Base-by-base conservation (phyloP, 768 basidiomycete genomes). In the Calocybe gangraenosa region DNA sequence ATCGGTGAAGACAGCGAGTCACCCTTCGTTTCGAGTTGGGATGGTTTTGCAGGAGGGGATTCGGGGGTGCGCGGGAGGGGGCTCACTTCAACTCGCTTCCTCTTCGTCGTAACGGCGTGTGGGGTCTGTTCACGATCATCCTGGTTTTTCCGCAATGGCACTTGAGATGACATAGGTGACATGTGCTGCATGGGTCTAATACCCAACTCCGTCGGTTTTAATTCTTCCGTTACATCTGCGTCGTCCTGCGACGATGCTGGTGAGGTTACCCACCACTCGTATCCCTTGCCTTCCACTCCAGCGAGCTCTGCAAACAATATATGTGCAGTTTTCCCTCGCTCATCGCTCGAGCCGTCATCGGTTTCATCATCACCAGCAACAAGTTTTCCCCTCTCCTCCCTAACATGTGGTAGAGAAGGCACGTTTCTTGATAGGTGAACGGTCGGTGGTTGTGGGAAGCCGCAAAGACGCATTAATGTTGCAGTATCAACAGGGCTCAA, bases 241-340 rank as follows among this genome's bases (percentile, higher is more conserved):
- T 11, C 38, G 5, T 43, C 15, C 37, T 49, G 47, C 1, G 50
- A 49, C 9, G 37, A 37, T 7, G 19, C 9, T 14, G 52, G 42
- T 11, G 51, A 47, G 11, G 52, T 40, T 10, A 52, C 37, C 61
- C 64, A 65, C 64, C 65, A 67, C 18, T 49, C 47, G 42, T 65
- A 60, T 45, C 65, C 61, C 40, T 64, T 46, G 17, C 36, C 62
- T 39, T 63, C 59, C 2, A 70, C 59, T 2, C 67, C 65, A 2
- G 69, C 66, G 9, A 65, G 59, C 1, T 57, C 53, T 0, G 74
- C 79, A 48, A 84, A 87, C 2, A 86, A 56, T 3, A 58, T 47
- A 51, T 82, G 75, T 0, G 82, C 81, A 6, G 77, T 82, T 41
- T 70, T 65, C 13, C 71, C 79, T 15, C 74, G 71, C n/a, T 73